These are phyloP conservation scores for Herpetospermum pedunculosum DNA, from an alignment of 306 rosid genomes.

Conservation along the genomic window DNA sequence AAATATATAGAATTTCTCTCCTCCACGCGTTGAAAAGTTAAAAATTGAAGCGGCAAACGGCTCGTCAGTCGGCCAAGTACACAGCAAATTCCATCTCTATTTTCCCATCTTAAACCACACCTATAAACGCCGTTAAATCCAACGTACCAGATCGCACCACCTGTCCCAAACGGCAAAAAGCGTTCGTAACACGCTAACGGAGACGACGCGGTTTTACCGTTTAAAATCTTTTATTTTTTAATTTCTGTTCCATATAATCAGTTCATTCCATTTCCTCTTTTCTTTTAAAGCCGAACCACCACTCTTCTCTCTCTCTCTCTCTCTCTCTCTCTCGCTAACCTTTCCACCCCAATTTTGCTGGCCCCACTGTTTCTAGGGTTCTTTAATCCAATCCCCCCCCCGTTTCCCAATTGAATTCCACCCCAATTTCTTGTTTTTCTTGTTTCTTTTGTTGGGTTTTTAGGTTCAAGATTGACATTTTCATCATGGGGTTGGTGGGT, in stretches of 20 bases:
- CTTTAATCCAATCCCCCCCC: slow-evolving; percentile 9
- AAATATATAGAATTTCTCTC: no score
- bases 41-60: background rate
- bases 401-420: slow-evolving; percentile 2
- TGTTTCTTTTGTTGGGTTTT: background rate
- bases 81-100: background rate
- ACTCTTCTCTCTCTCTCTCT: no score
- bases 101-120: background rate
- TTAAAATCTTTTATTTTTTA: background rate
- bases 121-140: background rate
- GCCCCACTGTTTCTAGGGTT: slow-evolving; percentile 12
- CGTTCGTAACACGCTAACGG: slow-evolving; percentile 23
- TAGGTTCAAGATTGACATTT: background rate
- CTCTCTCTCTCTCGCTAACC: no score
- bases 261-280: background rate
- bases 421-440: background rate
- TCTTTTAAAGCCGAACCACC: no score
- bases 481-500: background rate
- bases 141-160: slow-evolving; percentile 14
- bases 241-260: background rate
- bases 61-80: background rate
- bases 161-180: slow-evolving; percentile 16
- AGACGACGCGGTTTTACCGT: slow-evolving; percentile 47
- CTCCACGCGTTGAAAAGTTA: background rate
- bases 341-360: background rate